phyloP scores from a whole-genome alignment of 768 basidiomycete species.

The Lactarius indigo region DNA sequence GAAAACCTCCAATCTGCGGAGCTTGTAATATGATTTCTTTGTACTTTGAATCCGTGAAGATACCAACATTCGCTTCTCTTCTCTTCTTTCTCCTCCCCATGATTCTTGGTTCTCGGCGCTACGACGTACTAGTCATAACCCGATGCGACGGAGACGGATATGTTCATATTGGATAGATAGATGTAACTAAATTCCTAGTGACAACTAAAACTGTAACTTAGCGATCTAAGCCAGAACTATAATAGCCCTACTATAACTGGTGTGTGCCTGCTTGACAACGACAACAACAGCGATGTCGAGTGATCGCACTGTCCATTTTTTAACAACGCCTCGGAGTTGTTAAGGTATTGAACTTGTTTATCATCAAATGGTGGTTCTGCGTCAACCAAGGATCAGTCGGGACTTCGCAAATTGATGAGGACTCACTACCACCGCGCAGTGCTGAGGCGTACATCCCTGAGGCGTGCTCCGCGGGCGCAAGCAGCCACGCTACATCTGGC shows the following conservation, averaged over 20 bases:
- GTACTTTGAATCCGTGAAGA: too few relatives aligned
- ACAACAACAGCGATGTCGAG: not conserved
- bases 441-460: too few relatives aligned
- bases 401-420: not conserved
- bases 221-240: not conserved
- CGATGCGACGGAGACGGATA: not conserved
- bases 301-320: not conserved
- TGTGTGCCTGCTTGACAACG: not conserved
- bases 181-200: not conserved
- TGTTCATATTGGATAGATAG: not conserved
- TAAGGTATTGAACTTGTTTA: not conserved
- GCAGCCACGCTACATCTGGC: not conserved
- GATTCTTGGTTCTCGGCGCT: not conserved
- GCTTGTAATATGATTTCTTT: not conserved
- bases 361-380: not conserved
- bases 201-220: not conserved
- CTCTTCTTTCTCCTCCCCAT: not conserved
- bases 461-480: not conserved
- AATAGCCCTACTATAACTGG: not conserved
- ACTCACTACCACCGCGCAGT: not conserved
- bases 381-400: not conserved
- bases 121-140: not conserved
- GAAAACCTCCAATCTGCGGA: slow-evolving; percentile 3
- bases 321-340: not conserved
- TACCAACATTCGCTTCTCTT: not conserved